A percentile compares a stretch with the other conserved stretches of the same genome.
phyloP scores from a whole-genome alignment of 352 stramenopile species.

The Pythium dissimile region DNA sequence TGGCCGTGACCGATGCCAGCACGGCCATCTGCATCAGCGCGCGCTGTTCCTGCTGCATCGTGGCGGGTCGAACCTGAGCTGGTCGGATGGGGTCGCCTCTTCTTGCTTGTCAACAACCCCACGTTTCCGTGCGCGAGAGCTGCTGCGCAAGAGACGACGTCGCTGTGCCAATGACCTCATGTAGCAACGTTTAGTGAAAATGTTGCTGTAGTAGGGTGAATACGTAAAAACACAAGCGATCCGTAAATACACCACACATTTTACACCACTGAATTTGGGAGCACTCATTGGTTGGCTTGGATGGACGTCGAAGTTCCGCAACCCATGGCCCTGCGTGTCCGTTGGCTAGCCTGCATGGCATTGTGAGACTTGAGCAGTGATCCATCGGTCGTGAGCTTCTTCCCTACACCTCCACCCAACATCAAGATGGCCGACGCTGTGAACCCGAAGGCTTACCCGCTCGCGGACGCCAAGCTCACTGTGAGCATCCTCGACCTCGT shows the following conservation, averaged over 20 bases:
- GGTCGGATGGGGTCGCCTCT: neutral
- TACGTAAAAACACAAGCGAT: neutral
- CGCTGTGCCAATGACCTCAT: too few relatives aligned
- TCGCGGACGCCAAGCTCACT: conserved; percentile 97
- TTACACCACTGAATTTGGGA: neutral
- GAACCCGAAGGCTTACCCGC: conserved; percentile 97
- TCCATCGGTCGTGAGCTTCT: conserved; percentile 88
- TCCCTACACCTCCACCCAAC: neutral
- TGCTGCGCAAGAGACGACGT: too few relatives aligned
- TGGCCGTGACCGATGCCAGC: conserved; percentile 67
- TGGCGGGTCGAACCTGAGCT: neutral
- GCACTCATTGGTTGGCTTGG: conserved; percentile 22
- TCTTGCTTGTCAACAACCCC: conserved; percentile 10
- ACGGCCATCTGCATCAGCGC: conserved; percentile 62
- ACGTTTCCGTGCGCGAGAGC: conserved; percentile 19
- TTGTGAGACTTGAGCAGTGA: conserved; percentile 62
- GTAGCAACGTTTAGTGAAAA: too few relatives aligned
- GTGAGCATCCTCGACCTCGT: conserved; percentile 99
- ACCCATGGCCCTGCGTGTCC: neutral
- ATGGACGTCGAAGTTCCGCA: conserved; percentile 23
- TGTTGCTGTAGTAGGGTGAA: too few relatives aligned
- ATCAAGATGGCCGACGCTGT: conserved; percentile 70
- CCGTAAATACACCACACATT: conserved; percentile 19
- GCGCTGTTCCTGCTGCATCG: conserved; percentile 29
- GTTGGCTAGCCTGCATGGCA: neutral